Base-by-base conservation (phyloP, 305 asterid species). In the Fraxinus paxiana region DNA sequence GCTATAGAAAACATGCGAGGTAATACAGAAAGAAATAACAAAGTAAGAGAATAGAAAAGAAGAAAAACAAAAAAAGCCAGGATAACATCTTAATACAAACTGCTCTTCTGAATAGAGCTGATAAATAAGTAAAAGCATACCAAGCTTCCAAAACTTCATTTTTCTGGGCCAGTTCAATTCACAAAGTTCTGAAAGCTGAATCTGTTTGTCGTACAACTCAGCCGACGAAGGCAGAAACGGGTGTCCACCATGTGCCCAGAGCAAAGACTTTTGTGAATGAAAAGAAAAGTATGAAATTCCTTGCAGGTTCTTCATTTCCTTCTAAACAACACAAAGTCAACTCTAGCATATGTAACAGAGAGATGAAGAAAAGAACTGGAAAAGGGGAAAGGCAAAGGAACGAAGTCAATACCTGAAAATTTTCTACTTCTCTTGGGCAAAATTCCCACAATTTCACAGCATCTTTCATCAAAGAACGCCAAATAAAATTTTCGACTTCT, bases 171-270 rank as follows among this genome's bases (percentile, higher is more conserved):
- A 93, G 81, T 91, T 81, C 83, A 48, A 81, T 63, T 91, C 90
- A 82, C 97, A 94, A 31, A 92, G 88, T 76, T 78, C 59, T 24
- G 84, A 82, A 81, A 96, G 86, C 84, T 91, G 94, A 87, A 79
- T 43, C 81, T 89, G 96, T 79, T 91, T 90, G 41, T 84, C 79
- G 86, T 92, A 89, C 79, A 93, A 79, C 72, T 90, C 97, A 63
- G 92, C 91, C 67, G 97, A 89, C 48, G 97, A 85, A 56, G 98
- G 98, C 87, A 84, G 78, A 82, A 79, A 78, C 4, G 98, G 98
- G 85, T 94, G 99, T 72, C 99, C 98, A 34, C 98, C 98, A 89
- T 92, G 89, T 59, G 82, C 82, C 99, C 98, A 96, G 69, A 96
- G 91, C 88, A 96, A 87, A 65, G 97, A 88, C 81, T 89, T 94